phyloP scores from a whole-genome alignment of 148 eudicot genomes.

The Tetragonia tetragonoides region DNA sequence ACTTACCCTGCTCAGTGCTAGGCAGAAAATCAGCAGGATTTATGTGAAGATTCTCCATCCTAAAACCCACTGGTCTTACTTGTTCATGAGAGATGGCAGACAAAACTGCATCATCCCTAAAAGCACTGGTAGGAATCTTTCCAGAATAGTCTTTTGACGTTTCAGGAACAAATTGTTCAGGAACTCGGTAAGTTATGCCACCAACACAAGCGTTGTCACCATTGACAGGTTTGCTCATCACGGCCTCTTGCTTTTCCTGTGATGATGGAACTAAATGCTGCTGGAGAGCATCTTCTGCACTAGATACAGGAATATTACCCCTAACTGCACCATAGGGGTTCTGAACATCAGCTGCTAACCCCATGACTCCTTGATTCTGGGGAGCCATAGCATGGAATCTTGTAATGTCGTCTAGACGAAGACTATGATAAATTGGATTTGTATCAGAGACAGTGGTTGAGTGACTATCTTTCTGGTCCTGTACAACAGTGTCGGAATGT shows the following conservation, averaged over 20 bases:
- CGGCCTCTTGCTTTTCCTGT: constrained; percentile 41
- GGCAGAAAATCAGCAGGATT: constrained; percentile 37
- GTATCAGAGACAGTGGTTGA: constrained; percentile 38
- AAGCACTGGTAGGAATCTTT: constrained; percentile 27
- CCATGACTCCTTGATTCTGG: constrained; percentile 38
- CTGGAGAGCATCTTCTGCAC: constrained; percentile 41
- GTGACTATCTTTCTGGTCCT: constrained; percentile 52
- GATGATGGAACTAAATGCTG: constrained; percentile 36
- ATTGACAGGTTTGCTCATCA: constrained; percentile 35
- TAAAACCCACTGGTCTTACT: constrained; percentile 46
- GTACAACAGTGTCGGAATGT: constrained; percentile 76
- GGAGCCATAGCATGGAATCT: constrained; percentile 38
- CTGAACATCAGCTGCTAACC: constrained; percentile 35
- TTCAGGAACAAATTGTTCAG: constrained; percentile 38
- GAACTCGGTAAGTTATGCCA: constrained; percentile 30
- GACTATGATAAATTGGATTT: constrained; percentile 52
- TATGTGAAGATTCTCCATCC: constrained; percentile 47
- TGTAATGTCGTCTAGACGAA: constrained; percentile 42
- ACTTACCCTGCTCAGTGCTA: constrained; percentile 36
- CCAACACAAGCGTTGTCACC: constrained; percentile 34
- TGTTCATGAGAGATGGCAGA: constrained; percentile 31
- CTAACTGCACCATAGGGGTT: constrained; percentile 32
- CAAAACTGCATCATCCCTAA: constrained; percentile 35
- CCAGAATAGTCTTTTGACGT: constrained; percentile 38
- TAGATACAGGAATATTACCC: constrained; percentile 33